A percentile compares a stretch with the other conserved stretches of the same genome.
phyloP scores from a whole-genome alignment of 2,329 filamentous ascomycete genomes.

The Ascochyta fabae region DNA sequence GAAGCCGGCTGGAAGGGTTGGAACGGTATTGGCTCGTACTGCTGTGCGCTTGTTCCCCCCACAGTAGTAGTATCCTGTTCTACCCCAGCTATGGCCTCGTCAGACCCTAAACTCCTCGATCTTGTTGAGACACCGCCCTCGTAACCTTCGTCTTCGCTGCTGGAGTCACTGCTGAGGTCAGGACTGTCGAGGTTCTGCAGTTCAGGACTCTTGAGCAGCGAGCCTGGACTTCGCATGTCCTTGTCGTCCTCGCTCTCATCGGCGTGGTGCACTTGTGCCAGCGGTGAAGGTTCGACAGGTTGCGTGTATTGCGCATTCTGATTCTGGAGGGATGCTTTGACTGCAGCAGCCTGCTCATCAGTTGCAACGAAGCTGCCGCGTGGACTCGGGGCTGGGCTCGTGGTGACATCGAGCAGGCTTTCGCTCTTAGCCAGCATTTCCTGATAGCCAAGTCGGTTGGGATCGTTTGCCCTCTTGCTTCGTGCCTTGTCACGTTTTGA shows the following conservation, averaged over 20 bases:
- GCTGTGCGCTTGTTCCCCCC: background rate
- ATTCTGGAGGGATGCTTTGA: constrained; percentile 44
- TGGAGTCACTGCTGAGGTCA: constrained; percentile 44
- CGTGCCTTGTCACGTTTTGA: constrained; percentile 91
- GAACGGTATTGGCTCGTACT: constrained; percentile 7
- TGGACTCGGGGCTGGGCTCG: constrained; percentile 35
- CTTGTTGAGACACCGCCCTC: constrained; percentile 18
- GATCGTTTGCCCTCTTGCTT: constrained; percentile 79
- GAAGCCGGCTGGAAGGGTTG: constrained; percentile 8
- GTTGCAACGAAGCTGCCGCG: constrained; percentile 54
- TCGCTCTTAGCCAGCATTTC: constrained; percentile 75
- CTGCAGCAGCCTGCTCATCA: constrained; percentile 36
- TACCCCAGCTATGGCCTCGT: constrained; percentile 1
- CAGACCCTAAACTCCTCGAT: constrained; percentile 7
- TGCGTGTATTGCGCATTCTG: constrained; percentile 57
- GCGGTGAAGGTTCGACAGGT: constrained; percentile 44
- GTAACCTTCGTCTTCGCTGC: constrained; percentile 36
- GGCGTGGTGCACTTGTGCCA: constrained; percentile 39
- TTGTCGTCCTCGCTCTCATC: constrained; percentile 34
- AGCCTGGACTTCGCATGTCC: constrained; percentile 39
- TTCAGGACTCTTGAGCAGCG: constrained; percentile 51
- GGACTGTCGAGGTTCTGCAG: constrained; percentile 50
- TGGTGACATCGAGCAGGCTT: constrained; percentile 58
- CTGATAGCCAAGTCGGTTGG: constrained; percentile 75
- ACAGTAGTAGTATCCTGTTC: background rate